These are phyloP conservation scores for Cladosporium sp. DNA, from an alignment of 2,329 filamentous ascomycete species.

Conservation along the genomic window DNA sequence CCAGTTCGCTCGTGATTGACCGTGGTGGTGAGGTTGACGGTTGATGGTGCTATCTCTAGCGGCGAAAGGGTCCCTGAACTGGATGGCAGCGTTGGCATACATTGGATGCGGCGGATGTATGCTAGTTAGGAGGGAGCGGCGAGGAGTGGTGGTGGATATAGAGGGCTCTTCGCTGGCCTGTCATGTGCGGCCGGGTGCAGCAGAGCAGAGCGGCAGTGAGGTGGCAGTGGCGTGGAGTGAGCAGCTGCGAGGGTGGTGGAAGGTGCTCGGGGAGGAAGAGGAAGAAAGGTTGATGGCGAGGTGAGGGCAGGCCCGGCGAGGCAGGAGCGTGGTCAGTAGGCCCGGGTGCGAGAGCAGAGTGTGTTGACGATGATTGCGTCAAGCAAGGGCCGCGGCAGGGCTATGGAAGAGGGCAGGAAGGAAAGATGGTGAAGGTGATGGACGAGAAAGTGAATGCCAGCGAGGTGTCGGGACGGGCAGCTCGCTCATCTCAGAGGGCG, in stretches of 20 bases:
- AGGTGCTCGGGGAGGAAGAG: not conserved
- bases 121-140: constrained; percentile 13
- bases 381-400: constrained; percentile 11
- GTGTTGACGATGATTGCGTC: constrained; percentile 12
- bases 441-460: not conserved
- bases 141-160: not conserved
- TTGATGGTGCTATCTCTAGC: constrained; percentile 24
- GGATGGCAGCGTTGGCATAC: constrained; percentile 32
- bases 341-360: not conserved
- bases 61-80: constrained; percentile 33
- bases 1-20: constrained; percentile 8
- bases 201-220: not conserved
- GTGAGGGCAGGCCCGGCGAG: not conserved
- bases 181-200: constrained; percentile 12
- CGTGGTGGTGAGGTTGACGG: constrained; percentile 2
- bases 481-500: constrained; percentile 11
- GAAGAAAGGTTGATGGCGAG: not conserved
- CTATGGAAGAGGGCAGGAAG: constrained; percentile 1
- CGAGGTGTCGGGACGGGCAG: not conserved
- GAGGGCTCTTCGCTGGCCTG: constrained; percentile 5
- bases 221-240: not conserved
- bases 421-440: not conserved
- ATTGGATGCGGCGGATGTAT: constrained; percentile 25
- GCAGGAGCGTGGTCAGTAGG: not conserved
- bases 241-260: not conserved